These are phyloP conservation scores for Lagenidium giganteum DNA, from an alignment of 352 stramenopile species.

Conservation along the genomic window DNA sequence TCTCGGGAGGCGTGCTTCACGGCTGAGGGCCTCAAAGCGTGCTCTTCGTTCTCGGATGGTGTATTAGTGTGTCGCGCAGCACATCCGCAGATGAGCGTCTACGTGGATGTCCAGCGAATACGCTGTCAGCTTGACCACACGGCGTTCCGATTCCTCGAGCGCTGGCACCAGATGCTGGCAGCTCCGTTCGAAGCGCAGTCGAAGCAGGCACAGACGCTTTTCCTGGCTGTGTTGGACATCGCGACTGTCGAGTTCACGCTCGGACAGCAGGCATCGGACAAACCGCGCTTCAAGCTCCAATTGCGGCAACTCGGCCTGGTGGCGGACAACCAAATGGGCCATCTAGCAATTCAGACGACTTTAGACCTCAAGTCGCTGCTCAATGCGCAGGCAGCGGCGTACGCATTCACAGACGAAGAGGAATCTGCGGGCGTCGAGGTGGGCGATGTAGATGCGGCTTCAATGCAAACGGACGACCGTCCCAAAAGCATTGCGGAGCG, in stretches of 20 bases:
- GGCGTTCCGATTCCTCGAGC: constrained; percentile 13
- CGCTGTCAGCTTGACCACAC: constrained; percentile 34
- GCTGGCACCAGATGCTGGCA: background rate
- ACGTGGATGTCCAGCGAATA: constrained; percentile 34
- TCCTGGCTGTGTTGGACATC: constrained; percentile 49
- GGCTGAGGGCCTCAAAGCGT: constrained; percentile 29
- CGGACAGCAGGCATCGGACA: background rate
- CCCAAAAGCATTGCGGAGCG: too few species aligned
- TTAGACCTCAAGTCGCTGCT: constrained; percentile 52
- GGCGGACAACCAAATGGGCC: constrained; percentile 52
- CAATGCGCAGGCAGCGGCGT: constrained; percentile 14
- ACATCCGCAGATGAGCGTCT: constrained; percentile 41
- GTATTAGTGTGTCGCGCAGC: constrained; percentile 30
- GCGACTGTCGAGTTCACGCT: constrained; percentile 51
- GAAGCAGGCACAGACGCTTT: constrained; percentile 20
- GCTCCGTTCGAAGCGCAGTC: background rate
- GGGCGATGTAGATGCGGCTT: background rate
- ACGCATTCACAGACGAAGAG: constrained; percentile 22
- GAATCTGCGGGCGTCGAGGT: background rate
- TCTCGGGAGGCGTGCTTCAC: constrained; percentile 24
- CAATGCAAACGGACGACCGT: too few species aligned
- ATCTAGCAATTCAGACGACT: constrained; percentile 41
- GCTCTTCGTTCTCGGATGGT: constrained; percentile 51
- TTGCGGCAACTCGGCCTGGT: constrained; percentile 53
- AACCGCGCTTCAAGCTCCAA: constrained; percentile 32